Evolutionary conservation across 2,329 filamentous ascomycete genomes (phyloP), one percentile per base, ranked within the genome.

Genomic region (Amesomyces nigricolor): DNA sequence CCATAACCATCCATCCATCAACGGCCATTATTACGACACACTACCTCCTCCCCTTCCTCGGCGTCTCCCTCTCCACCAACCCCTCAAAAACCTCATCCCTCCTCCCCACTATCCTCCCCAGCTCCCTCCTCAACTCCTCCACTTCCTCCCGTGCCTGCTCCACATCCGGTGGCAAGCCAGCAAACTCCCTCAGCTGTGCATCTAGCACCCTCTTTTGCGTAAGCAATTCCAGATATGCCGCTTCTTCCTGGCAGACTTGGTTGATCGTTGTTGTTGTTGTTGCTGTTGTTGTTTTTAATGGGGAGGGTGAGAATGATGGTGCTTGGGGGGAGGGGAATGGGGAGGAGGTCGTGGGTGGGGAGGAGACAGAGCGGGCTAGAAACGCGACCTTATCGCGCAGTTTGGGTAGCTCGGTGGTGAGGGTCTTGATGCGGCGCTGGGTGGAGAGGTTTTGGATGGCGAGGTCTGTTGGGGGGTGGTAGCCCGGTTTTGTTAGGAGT

Each of bases 51-150:
- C 22, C 63, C 59, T 75, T 78, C 54, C 73, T 70, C 2, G 81
- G 81, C 52, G 79, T 83, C 65, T 82, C 80, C 40, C 77, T 74
- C 63, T 84, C 82, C 2, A 89, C 82, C 46, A 94, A 68, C 2
- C 78, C 80, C 66, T 92, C 89, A 67, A 95, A 95, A 53, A 89
- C 75, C 30, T 73, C 77, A 67, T 96, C 89, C 52, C 91, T 79
- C 62, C 78, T 77, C 60, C 76, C 76, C 29, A 78, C 84, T 50
- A 89, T 71, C 9, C 73, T 71, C 39, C 78, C 76, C 45, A 95
- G 73, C 64, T 90, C 82, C 2, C 74, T 72, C 57, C 87, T 80
- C 43, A 91, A 71, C 30, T 77, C 74, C 61, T 88, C 86, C 29
- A 96, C 76, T 67, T 89, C 84, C n/a, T 75, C 72, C 62, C 85